Base-by-base conservation (phyloP, 139 green algal species). In the Chlorella sorokiniana region DNA sequence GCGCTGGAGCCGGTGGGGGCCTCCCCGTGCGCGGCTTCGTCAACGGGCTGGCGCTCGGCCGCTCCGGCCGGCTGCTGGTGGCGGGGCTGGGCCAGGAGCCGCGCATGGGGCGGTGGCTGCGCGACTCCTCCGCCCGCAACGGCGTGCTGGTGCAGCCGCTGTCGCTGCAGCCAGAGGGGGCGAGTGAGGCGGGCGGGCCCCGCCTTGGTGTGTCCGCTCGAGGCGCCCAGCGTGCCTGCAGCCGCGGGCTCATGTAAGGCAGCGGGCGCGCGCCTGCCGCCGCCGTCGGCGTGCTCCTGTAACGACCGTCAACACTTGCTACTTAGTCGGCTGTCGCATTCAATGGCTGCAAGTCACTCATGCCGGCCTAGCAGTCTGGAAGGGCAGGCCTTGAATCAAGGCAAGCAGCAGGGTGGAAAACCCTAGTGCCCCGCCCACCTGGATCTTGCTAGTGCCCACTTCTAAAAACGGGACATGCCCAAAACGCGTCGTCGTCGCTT, bases 71-170 rank as follows among this genome's bases (percentile, higher is more conserved):
- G 23, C 91, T 99, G 31, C 45, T 98, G 40, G 81, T 96, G n/a
- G 95, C 96, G 18, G 96, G 91, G 0, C 77, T 97, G 65, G 96
- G 96, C 0, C 93, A 97, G 86, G 96, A 99, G 89, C 96, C 96
- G 37, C 84, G 96, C 71, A 84, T 99, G 70, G 96, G 96, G 31
- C 86, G 96, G 1, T 99, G 96, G 96, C 89, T 83, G 20, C 73
- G 90, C 4, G 93, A 96, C 65, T 40, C 68, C 4, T 42, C 29
- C 4, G 94, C 94, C 0, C 83, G 84, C 11, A 98, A 98, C 78
- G 94, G 95, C 3, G 69, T 99, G n/a, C 72, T 98, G 9, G 62
- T 99, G 41, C 92, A 97, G 61, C 54, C 69, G 42, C 84, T 97
- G 29, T 33, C 29, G 29, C 52, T 89, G 78, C 54, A 62, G 45